These are phyloP conservation scores for Thymus quinquecostatus DNA, from an alignment of 257 asterid species.

Conservation along the genomic window DNA sequence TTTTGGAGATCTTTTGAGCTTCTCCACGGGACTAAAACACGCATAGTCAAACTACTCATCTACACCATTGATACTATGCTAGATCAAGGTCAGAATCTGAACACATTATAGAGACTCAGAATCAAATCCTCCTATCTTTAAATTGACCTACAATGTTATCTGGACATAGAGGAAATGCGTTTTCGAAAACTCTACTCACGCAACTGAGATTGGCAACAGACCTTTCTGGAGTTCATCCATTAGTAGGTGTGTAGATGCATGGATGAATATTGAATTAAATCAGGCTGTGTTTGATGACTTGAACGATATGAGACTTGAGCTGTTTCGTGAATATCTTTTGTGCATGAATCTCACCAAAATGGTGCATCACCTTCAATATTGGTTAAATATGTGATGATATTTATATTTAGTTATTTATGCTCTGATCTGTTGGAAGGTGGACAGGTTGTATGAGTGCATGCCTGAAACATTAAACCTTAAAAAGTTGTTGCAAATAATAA, in stretches of 20 bases:
- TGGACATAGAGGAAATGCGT: no score
- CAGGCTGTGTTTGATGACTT: neutral
- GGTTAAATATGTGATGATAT: neutral
- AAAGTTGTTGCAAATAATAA: conserved; percentile 13
- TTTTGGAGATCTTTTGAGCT: no score
- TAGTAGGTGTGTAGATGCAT: neutral
- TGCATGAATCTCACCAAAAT: neutral
- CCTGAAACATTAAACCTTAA: neutral
- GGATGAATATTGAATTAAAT: neutral
- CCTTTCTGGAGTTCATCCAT: neutral
- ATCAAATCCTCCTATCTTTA: no score
- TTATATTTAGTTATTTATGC: neutral
- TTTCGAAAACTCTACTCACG: no score
- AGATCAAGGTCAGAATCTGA: no score
- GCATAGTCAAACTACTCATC: no score
- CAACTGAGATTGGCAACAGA: neutral
- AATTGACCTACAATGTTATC: no score
- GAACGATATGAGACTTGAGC: neutral
- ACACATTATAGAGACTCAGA: no score
- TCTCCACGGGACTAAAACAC: no score
- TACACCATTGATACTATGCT: no score
- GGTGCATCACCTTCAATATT: neutral
- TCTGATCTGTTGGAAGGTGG: neutral
- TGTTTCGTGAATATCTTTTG: neutral
- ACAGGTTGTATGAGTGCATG: neutral